Evolutionary conservation across 768 basidiomycete genomes (phyloP), one percentile per base, ranked within the genome.

Genomic region (Leccinum uliginosum): DNA sequence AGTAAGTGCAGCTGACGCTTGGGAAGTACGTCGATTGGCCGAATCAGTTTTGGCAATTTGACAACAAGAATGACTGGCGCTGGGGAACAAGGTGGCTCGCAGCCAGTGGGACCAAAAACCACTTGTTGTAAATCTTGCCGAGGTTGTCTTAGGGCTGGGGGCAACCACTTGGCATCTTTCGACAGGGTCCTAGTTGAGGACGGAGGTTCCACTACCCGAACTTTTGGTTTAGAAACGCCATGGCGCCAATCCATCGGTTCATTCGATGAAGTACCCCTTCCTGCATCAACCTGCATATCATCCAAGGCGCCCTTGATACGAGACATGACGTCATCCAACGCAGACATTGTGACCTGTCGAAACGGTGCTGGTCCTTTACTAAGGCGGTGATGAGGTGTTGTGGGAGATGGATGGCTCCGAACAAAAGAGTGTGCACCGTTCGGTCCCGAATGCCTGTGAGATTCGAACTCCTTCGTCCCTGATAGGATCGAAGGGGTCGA

Each of bases 261-360:
- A 19, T 55, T 59, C 47, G 56, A 59, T 51, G 50, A 51, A 43
- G 53, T 15, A 1, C 53, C 63, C 29, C 65, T 72, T 59, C 65
- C 65, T 43, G 64, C 64, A 27, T 80, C 80, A 21, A 76, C 73
- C 56, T 85, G 86, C 83, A 88, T 87, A 29, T 78, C 80, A 66
- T 83, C 80, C 55, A 93, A 65, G 14, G 86, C 91, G 30, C 89
- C 91, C 65, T 86, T 93, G 65, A 93, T 92, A 43, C 91, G 83
- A 6, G 88, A 89, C 82, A 93, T 91, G 26, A 84, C 82, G 66
- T 93, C 89, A 65, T 90, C 84, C 59, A 93, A 72, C 17, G 89
- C 81, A 3, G 89, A 85, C 83, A 91, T 89, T 29, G 80, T 72
- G 19, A 75, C 77, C 50, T 83, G 80, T 45, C 78, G 73, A 60